Conservation (phyloP, 257 asterid species). For the Capsicum baccatum region DNA sequence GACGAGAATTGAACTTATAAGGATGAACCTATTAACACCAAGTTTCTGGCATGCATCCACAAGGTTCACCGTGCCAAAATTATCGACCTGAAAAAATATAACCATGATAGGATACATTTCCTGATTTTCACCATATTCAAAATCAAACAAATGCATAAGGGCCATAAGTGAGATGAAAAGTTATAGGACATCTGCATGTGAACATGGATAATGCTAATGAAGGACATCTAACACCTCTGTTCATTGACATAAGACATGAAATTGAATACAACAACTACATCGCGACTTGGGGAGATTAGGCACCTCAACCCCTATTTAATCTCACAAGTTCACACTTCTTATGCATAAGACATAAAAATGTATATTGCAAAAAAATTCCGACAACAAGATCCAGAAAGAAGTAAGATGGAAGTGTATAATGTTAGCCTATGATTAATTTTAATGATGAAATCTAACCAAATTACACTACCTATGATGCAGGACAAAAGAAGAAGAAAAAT, state of each 20-base stretch:
- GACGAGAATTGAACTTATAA: conserved; percentile 85
- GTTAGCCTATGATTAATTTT: no score
- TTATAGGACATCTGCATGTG: conserved; percentile 7
- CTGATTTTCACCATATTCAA: neutral
- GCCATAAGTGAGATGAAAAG: neutral
- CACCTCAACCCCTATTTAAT: no score
- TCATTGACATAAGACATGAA: conserved; percentile 10
- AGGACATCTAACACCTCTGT: conserved; percentile 2
- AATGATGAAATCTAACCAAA: no score
- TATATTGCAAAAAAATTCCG: no score
- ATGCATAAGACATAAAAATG: no score
- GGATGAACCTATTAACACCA: conserved; percentile 78
- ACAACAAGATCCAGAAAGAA: no score
- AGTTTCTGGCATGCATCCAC: conserved; percentile 90
- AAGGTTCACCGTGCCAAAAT: conserved; percentile 90
- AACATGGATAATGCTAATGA: neutral
- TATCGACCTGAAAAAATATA: conserved; percentile 69
- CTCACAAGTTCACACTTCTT: no score
- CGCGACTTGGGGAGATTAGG: no score
- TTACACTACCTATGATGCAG: no score
- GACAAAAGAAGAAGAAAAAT: no score
- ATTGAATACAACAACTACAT: no score
- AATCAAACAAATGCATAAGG: neutral
- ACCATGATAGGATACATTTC: neutral
- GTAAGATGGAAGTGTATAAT: no score